A percentile compares a stretch with the other conserved stretches of the same genome.
phyloP scores from a whole-genome alignment of 2,329 filamentous ascomycete species.

The Fusarium buxicola region DNA sequence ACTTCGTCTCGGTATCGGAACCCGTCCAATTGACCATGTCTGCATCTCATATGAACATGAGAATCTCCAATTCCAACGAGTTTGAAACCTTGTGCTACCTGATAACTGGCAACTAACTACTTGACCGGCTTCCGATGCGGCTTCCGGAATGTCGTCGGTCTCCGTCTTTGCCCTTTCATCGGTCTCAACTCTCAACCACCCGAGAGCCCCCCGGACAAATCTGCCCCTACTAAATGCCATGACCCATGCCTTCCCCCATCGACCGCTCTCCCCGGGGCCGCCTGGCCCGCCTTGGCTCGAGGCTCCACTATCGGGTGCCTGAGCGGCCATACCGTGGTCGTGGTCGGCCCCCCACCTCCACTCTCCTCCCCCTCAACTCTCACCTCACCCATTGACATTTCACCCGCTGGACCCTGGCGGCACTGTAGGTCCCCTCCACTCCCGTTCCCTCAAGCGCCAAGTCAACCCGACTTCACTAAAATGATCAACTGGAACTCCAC shows the following conservation, averaged over 20 bases:
- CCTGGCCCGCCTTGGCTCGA: conserved; percentile 23
- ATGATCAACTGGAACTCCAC: conserved; percentile 15
- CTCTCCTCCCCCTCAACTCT: conserved; percentile 33
- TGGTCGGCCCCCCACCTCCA: conserved; percentile 27
- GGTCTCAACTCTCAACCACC: conserved; percentile 22
- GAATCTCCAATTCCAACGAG: background rate
- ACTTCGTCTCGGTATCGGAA: background rate
- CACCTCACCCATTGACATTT: conserved; percentile 11
- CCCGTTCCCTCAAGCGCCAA: conserved; percentile 7
- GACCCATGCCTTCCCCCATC: conserved; percentile 22
- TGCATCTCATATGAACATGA: too few species aligned
- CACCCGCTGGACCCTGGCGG: conserved; percentile 33
- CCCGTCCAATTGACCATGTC: background rate
- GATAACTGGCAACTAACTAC: too few species aligned
- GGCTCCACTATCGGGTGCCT: conserved; percentile 16
- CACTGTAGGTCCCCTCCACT: conserved; percentile 31
- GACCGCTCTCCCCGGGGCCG: conserved; percentile 15
- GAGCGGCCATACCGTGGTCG: conserved; percentile 1
- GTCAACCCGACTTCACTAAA: background rate
- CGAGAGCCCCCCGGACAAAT: conserved; percentile 8
- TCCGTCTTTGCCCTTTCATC: conserved; percentile 20
- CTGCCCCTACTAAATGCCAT: conserved; percentile 17
- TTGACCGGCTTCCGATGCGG: conserved; percentile 36
- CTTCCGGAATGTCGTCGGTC: conserved; percentile 32
- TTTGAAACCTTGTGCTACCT: background rate